Evolutionary conservation across 352 stramenopile species (phyloP).

Genomic region (Globisporangium irregulare): DNA sequence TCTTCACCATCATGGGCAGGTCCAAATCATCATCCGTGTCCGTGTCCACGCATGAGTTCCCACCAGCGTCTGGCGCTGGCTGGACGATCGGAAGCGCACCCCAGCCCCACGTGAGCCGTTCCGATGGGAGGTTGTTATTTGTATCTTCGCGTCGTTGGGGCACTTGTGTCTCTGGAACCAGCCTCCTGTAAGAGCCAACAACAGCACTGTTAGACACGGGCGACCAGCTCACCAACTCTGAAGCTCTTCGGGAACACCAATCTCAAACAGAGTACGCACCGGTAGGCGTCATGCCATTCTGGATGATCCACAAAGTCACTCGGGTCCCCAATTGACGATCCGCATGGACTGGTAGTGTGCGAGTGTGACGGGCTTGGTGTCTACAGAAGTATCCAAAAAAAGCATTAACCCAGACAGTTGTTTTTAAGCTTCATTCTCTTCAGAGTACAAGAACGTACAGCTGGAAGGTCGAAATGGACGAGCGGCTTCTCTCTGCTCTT

Average conservation of each 20-base stretch:
- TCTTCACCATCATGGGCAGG: conserved; percentile 57
- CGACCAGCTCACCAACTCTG: not conserved
- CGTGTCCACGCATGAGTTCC: conserved; percentile 10
- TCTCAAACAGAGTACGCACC: conserved; percentile 13
- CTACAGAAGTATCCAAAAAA: not conserved
- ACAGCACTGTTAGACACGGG: not conserved
- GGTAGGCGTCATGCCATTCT: conserved; percentile 34
- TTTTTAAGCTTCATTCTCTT: not conserved
- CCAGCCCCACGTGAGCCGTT: conserved; percentile 59
- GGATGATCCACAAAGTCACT: conserved; percentile 5
- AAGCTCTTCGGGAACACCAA: not conserved
- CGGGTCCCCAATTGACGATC: not conserved
- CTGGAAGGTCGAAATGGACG: conserved; percentile 6
- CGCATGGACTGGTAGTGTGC: conserved; percentile 6
- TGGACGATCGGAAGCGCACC: conserved; percentile 42
- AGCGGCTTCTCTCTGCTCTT: conserved; percentile 1
- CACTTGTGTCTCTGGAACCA: conserved; percentile 11
- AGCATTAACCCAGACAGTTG: not conserved
- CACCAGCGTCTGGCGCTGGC: not conserved
- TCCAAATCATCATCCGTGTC: conserved; percentile 28
- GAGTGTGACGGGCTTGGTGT: conserved; percentile 1
- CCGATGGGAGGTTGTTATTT: conserved; percentile 13
- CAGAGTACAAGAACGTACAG: not conserved
- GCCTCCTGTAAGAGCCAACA: not conserved
- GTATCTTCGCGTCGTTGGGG: conserved; percentile 13